Evolutionary conservation across 306 rosid genomes (phyloP).

Genomic region (Vachellia collinsii): DNA sequence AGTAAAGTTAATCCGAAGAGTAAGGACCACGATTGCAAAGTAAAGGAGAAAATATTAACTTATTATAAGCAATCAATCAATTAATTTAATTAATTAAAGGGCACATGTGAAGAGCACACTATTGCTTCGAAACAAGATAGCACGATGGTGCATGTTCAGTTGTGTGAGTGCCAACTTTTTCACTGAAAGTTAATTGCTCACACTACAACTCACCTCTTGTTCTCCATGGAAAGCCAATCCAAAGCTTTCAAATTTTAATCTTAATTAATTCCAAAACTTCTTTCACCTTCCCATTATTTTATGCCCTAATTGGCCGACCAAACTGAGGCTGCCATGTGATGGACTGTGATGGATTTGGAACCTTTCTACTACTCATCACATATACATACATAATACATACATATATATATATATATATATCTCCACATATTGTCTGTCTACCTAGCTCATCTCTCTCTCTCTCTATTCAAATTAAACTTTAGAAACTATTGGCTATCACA

Average conservation of each 20-base stretch:
- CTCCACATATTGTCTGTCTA: slow-evolving; percentile 37
- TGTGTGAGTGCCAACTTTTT: slow-evolving; percentile 57
- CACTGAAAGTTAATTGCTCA: slow-evolving; percentile 47
- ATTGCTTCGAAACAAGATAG: slow-evolving; percentile 64
- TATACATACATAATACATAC: too few relatives aligned
- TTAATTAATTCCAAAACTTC: slow-evolving; percentile 43
- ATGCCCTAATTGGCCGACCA: slow-evolving; percentile 66
- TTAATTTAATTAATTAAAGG: slow-evolving; percentile 21
- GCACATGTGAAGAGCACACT: slow-evolving; percentile 73
- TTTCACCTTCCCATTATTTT: slow-evolving; percentile 56
- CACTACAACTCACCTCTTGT: slow-evolving; percentile 54
- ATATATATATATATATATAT: slow-evolving; percentile 31
- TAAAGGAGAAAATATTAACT: neutral
- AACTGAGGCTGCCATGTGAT: slow-evolving; percentile 72
- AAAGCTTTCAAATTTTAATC: slow-evolving; percentile 43
- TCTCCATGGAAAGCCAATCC: slow-evolving; percentile 68
- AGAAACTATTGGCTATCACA: slow-evolving; percentile 32
- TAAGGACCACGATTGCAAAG: slow-evolving; percentile 32
- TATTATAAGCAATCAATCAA: neutral
- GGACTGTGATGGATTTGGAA: slow-evolving; percentile 77
- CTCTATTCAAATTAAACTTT: slow-evolving; percentile 26
- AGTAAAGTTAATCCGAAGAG: slow-evolving; percentile 57
- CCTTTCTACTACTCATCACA: slow-evolving; percentile 44
- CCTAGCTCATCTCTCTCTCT: slow-evolving; percentile 21
- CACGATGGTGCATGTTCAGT: slow-evolving; percentile 84